phyloP scores from a whole-genome alignment of 345 rosid species.

The Syzygium aromaticum region DNA sequence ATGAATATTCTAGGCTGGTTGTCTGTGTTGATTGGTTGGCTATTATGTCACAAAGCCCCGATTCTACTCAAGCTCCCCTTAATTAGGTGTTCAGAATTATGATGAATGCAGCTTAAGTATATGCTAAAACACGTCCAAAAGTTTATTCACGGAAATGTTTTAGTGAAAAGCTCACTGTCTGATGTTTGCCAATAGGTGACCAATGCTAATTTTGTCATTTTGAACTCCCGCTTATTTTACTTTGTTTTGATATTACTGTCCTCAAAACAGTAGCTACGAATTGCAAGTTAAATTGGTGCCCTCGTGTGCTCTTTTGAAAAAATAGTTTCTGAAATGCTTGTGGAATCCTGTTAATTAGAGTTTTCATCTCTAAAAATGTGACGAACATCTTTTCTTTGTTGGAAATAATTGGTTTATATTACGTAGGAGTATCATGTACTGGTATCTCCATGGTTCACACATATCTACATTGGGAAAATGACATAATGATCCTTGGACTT shows the following conservation, averaged over 20 bases:
- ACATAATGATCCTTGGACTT: too few species aligned
- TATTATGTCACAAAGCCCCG: background rate
- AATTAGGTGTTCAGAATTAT: background rate
- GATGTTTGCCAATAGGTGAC: background rate
- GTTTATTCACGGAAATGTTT: background rate
- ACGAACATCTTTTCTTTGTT: background rate
- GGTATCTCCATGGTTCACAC: background rate
- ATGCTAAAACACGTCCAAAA: background rate
- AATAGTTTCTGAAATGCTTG: background rate
- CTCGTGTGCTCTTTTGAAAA: background rate
- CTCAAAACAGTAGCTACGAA: background rate
- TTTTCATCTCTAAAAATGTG: background rate
- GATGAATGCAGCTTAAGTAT: background rate
- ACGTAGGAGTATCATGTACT: background rate
- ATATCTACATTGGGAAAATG: background rate
- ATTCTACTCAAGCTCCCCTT: background rate
- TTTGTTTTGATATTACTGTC: background rate
- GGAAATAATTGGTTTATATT: background rate
- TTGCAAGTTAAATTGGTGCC: background rate
- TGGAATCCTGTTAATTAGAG: background rate
- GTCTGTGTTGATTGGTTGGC: background rate
- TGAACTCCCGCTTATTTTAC: background rate
- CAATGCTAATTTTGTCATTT: background rate
- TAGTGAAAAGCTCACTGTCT: background rate
- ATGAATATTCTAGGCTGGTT: background rate